Base-by-base conservation (phyloP, 192 early-diverging fungal genomes). In the Entomortierella parvispora region DNA sequence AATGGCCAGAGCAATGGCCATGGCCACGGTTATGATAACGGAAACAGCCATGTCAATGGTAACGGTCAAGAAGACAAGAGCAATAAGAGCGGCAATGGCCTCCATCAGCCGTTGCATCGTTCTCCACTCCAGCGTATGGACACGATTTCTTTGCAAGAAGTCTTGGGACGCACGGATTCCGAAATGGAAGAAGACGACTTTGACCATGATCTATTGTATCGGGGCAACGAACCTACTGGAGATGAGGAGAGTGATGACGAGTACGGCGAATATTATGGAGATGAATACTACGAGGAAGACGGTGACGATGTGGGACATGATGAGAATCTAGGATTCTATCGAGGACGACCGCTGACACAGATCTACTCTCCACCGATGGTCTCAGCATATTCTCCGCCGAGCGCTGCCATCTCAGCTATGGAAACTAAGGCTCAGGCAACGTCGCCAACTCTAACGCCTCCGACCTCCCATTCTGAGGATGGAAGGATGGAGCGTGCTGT, bases 401-500 rank as follows among this genome's bases (percentile, higher is more conserved):
- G 65, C 25, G 65, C 71, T 22, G 65, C 65, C 14, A 76, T 76
- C 33, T 60, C 63, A 0, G 42, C 57, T 29, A 57, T 76, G 20
- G 71, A 68, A n/a, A 68, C 71, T 14, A 76, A 76, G 31, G 71
- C 71, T 1, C 62, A 58, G 0, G 64, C 71, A 22, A 33, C 71
- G 0, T 23, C 67, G 12, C 71, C 62, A 1, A 75, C 58, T 33
- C 58, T 64, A 26, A 76, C 71, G 2, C 65, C 71, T 0, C 71
- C 71, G 3, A 33, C 71, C 17, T 17, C 28, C 0, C 61, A 62
- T n/a, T 52, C 71, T 1, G 64, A 76, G 0, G 58, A 76, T n/a
- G 71, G 71, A 4, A 43, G 33, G 26, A 61, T 74, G 18, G 51
- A 65, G 6, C 14, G 64, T 2, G 57, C 54, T 15, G 14, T 31